Evolutionary conservation across 495 filamentous ascomycete species (phyloP).

Genomic region (Aspergillus ostianus): DNA sequence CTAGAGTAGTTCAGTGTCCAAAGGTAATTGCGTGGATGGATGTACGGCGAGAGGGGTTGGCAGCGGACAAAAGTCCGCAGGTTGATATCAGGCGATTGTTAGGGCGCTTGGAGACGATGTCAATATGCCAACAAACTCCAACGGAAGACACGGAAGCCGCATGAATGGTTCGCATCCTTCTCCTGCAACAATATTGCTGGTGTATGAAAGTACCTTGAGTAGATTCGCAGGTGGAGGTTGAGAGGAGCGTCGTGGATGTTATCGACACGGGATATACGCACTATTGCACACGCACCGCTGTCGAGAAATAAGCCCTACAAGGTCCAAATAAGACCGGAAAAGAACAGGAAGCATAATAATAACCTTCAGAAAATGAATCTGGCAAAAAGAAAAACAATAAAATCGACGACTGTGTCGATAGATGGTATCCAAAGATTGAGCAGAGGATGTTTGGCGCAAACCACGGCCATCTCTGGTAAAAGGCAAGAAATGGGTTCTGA

Average conservation of each 20-base stretch:
- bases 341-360: neutral
- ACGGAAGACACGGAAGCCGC: neutral
- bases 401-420: constrained; percentile 41
- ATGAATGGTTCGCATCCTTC: neutral
- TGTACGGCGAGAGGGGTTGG: too few relatives aligned
- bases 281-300: constrained; percentile 7
- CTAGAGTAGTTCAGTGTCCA: too few relatives aligned
- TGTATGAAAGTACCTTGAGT: neutral
- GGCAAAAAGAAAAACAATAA: constrained; percentile 28
- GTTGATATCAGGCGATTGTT: neutral
- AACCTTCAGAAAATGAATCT: neutral
- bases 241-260: neutral
- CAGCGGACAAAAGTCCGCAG: neutral
- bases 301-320: neutral
- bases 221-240: neutral
- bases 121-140: neutral
- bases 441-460: constrained; percentile 56
- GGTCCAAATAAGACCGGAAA: neutral
- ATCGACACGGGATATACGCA: constrained; percentile 1
- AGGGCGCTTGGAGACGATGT: neutral
- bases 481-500: constrained; percentile 67
- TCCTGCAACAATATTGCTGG: neutral
- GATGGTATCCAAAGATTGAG: constrained; percentile 58
- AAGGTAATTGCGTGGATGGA: neutral
- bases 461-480: constrained; percentile 70